Evolutionary conservation across 2,329 filamentous ascomycete species (phyloP), one percentile per base, ranked within the genome.

Genomic region (Plectosphaerella cucumerina): DNA sequence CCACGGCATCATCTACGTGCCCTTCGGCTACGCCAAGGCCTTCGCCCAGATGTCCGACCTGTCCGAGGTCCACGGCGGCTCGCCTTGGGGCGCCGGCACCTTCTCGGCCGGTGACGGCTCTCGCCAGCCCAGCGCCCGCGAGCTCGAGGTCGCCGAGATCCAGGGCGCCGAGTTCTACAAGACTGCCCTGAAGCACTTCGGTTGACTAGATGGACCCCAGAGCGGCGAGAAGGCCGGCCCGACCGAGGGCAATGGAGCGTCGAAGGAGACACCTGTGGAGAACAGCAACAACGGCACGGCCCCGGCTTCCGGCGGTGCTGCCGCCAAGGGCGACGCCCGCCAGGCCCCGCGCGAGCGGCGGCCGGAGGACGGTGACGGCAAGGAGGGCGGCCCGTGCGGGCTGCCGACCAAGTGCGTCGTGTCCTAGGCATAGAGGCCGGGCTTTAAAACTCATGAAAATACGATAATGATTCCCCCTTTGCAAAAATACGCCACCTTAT

Each of bases 1-100:
- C 76, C 94, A 97, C 77, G 94, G 94, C 64, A 87, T 97, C 75
- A 87, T 94, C 78, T 97, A 87, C 70, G 91, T 97, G n/a, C 94
- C 94, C 46, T 80, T 97, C 50, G 94, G 94, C 50, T 97, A 96
- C 79, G 86, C 89, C 73, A 89, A 86, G 62, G 74, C 84, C 47
- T 97, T 96, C 66, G 67, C 66, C 53, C 72, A 84, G 57, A 72
- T 96, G 58, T 67, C 85, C 58, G 86, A 92, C 72, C 70, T 96
- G 34, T 66, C 66, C 26, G 91, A 97, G 77, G 79, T 94, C 56
- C 89, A 89, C 68, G 94, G 94, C 64, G 94, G 94, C 55, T 84
- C 81, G 54, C 80, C 94, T 37, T 99, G 94, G 94, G 94, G 93
- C 63, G 92, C 93, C 33, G 94, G 94, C 66, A 96, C 93, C 58